Base-by-base conservation (phyloP, 202 grass and related monocot species). In the Panicum virgatum region DNA sequence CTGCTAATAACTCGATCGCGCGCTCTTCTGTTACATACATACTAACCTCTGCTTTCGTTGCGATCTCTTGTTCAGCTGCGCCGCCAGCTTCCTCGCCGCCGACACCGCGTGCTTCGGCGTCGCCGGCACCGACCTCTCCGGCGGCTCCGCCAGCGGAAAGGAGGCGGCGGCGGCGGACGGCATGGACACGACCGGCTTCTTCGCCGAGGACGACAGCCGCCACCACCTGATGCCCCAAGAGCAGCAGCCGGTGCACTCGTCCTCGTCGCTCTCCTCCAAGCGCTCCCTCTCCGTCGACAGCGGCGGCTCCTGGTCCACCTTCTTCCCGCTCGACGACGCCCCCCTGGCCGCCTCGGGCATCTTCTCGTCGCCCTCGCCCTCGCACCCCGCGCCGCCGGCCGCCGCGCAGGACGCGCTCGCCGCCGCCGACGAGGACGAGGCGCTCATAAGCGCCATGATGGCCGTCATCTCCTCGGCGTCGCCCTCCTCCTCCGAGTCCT, bases 401-500 rank as follows among this genome's bases (percentile, higher is more conserved):
- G 12, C 34, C n/a, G n/a, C n/a, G n/a, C n/a, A n/a, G n/a, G n/a
- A n/a, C n/a, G n/a, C n/a, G 39, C 78, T 86, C 36, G 19, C 67
- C 8, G 18, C n/a, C n/a, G n/a, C 12, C 47, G 62, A 42, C 9
- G 42, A 73, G 20, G 79, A 87, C 48, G 89, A 97, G 37, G 85
- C 53, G 29, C 85, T 99, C 74, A 84, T 85, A 71, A 77, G 73
- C 43, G 96, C 96, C 10, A 99, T 99, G 96, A 86, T 99, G 85
- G 87, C 83, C 20, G 87, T 99, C 72, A 83, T 99, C 71, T 93
- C 96, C 32, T 92, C 90, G 5, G 58, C 73, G 48, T 88, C 90
- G 30, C 80, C 91, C 0, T 86, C 90, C 36, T 91, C 92, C 5
- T 90, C 96, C 46, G 81, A 91, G 20, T 90, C 90, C 12, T 88